phyloP scores from a whole-genome alignment of 306 rosid genomes.

The Rosa multiflora region DNA sequence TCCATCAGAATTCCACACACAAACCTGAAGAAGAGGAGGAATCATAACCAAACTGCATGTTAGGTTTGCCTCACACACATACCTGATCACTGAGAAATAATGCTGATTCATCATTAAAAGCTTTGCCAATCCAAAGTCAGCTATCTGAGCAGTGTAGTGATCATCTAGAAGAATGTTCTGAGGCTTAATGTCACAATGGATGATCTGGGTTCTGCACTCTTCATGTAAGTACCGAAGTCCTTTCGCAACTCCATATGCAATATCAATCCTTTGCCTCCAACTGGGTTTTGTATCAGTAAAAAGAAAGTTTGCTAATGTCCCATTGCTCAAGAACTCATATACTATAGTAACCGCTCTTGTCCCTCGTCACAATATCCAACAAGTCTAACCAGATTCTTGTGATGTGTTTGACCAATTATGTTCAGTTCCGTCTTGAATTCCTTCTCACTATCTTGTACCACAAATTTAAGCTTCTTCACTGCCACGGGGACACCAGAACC shows the following conservation, averaged over 20 bases:
- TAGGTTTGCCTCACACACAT: background rate
- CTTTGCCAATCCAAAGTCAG: slow-evolving; percentile 50
- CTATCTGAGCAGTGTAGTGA: slow-evolving; percentile 12
- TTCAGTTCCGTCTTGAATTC: slow-evolving; percentile 31
- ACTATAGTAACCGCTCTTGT: slow-evolving; percentile 17
- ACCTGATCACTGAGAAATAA: background rate
- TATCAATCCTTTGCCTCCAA: slow-evolving; percentile 25
- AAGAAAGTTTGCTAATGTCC: slow-evolving; percentile 28
- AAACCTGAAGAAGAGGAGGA: slow-evolving; percentile 44
- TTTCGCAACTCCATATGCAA: slow-evolving; percentile 25
- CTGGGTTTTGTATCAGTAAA: slow-evolving; percentile 25
- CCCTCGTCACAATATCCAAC: slow-evolving; percentile 28
- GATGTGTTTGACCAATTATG: slow-evolving; percentile 35
- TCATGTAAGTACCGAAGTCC: slow-evolving; percentile 43
- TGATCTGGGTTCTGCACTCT: slow-evolving; percentile 40
- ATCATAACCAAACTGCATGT: background rate
- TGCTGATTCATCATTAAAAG: slow-evolving; percentile 34
- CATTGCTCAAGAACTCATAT: slow-evolving; percentile 28
- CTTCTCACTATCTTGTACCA: slow-evolving; percentile 16
- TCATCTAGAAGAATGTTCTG: slow-evolving; percentile 39
- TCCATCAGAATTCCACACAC: slow-evolving; percentile 88
- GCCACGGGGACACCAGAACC: slow-evolving; percentile 19
- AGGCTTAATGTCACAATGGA: slow-evolving; percentile 36
- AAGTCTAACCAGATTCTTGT: slow-evolving; percentile 34
- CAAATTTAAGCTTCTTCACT: slow-evolving; percentile 27